A percentile compares a stretch with the other conserved stretches of the same genome.
Conservation (phyloP, 2,329 filamentous ascomycete species). For the Dothistroma septosporum region DNA sequence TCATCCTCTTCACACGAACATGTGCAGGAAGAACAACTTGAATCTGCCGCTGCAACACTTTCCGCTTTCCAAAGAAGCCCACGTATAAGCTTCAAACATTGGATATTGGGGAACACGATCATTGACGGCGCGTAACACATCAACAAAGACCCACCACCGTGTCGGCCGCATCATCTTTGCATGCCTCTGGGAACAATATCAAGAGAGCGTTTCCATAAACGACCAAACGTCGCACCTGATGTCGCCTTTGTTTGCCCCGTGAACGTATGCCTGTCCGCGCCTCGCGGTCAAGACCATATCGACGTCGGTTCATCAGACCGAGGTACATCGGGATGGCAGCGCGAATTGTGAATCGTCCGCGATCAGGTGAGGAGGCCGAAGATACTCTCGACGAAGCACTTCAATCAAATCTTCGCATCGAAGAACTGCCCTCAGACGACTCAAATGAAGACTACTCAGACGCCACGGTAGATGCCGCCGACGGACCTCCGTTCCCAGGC, state of each 20-base stretch:
- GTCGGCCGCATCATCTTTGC: not conserved
- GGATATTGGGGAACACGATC: not conserved
- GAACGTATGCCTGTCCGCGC: slow-evolving; percentile 13
- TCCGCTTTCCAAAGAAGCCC: not conserved
- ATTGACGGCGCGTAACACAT: too few species aligned
- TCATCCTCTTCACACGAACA: not conserved
- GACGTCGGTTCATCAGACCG: not conserved
- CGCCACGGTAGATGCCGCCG: slow-evolving; percentile 17
- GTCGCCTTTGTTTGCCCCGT: slow-evolving; percentile 11
- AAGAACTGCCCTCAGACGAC: slow-evolving; percentile 31
- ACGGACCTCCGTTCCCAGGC: slow-evolving; percentile 30
- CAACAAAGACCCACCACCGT: not conserved
- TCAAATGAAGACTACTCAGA: slow-evolving; percentile 27
- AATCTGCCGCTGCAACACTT: not conserved
- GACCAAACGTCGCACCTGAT: slow-evolving; percentile 16
- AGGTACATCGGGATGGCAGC: not conserved
- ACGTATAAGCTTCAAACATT: not conserved
- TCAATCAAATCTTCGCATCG: slow-evolving; percentile 27
- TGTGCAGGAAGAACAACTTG: not conserved
- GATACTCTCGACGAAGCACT: slow-evolving; percentile 30
- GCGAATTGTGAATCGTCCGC: not conserved
- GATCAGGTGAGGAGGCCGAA: slow-evolving; percentile 20
- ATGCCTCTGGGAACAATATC: slow-evolving; percentile 26
- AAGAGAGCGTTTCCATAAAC: slow-evolving; percentile 11
- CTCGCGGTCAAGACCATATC: not conserved